phyloP scores from a whole-genome alignment of 2,329 filamentous ascomycete genomes.

The Grosmannia penicillata region DNA sequence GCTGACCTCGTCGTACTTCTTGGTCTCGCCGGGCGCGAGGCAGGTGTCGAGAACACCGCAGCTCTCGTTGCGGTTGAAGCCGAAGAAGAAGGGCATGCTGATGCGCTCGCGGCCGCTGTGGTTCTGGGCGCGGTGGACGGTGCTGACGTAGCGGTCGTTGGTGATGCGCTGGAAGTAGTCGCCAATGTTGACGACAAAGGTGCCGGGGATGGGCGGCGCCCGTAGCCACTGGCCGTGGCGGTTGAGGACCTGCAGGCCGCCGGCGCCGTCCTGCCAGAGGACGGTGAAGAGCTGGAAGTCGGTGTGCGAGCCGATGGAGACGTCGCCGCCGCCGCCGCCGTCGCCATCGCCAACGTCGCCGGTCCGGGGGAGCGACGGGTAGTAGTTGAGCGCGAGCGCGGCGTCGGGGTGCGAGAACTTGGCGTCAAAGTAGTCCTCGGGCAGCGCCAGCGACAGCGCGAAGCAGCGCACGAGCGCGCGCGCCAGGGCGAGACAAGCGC shows the following conservation, averaged over 20 bases:
- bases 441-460: slow-evolving; percentile 36
- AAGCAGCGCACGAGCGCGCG: slow-evolving; percentile 29
- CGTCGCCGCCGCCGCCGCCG: slow-evolving; percentile 12
- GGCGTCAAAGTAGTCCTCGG: slow-evolving; percentile 39
- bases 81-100: slow-evolving; percentile 10
- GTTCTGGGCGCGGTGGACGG: slow-evolving; percentile 8
- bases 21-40: slow-evolving; percentile 4
- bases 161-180: slow-evolving; percentile 9
- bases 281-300: slow-evolving; percentile 31
- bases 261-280: slow-evolving; percentile 6
- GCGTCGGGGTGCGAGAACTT: slow-evolving; percentile 36
- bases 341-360: background rate
- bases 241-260: slow-evolving; percentile 8
- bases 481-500: slow-evolving; percentile 28
- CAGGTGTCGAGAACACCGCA: slow-evolving; percentile 12
- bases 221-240: slow-evolving; percentile 4
- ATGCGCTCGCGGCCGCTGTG: slow-evolving; percentile 6
- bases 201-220: slow-evolving; percentile 3
- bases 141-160: slow-evolving; percentile 7
- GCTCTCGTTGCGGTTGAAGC: slow-evolving; percentile 8
- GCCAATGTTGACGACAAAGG: slow-evolving; percentile 7
- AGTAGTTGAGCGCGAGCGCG: slow-evolving; percentile 26
- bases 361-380: slow-evolving; percentile 14
- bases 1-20: slow-evolving; percentile 6
- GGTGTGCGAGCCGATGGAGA: slow-evolving; percentile 43